Conservation (phyloP, 1,284 basidiomycete genomes). For the Austroboletus novae-zelandiae region DNA sequence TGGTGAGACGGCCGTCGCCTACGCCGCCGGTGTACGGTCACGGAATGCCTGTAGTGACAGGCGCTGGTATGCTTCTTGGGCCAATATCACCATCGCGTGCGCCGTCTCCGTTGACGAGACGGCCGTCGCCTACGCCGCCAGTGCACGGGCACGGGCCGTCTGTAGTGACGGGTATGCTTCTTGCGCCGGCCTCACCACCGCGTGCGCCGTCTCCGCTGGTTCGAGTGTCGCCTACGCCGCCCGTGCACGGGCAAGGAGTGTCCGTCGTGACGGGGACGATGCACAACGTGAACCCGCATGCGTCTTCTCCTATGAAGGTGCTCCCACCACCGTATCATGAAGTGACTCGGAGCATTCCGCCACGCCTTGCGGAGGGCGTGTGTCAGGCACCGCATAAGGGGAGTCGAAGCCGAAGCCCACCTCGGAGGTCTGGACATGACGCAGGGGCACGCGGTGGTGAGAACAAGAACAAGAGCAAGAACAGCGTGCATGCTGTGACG, state of each 20-base stretch:
- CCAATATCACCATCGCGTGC: conserved; percentile 8
- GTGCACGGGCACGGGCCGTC: conserved; percentile 8
- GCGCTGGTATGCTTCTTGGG: conserved; percentile 13
- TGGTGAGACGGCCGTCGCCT: too few relatives aligned
- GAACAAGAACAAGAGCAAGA: conserved; percentile 1
- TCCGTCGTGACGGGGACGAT: neutral
- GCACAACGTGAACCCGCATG: conserved; percentile 9
- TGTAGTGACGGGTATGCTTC: neutral
- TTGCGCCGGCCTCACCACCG: too few relatives aligned
- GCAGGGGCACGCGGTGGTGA: neutral
- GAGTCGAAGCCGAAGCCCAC: conserved; percentile 5
- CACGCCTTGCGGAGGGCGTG: conserved; percentile 25
- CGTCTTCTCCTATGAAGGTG: conserved; percentile 11
- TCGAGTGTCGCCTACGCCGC: too few relatives aligned
- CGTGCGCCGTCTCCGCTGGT: too few relatives aligned
- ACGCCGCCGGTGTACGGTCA: too few relatives aligned
- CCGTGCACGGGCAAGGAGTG: too few relatives aligned
- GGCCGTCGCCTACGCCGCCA: conserved; percentile 15
- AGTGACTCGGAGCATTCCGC: conserved; percentile 3
- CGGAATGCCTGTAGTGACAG: too few relatives aligned
- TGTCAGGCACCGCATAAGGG: conserved; percentile 20
- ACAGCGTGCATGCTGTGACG: neutral
- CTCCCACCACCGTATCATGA: conserved; percentile 24
- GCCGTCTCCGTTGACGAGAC: conserved; percentile 13
- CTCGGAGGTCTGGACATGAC: conserved; percentile 22